A percentile compares a stretch with the other conserved stretches of the same genome.
Evolutionary conservation across 2,329 filamentous ascomycete genomes (phyloP).

Genomic region (Seiridium unicorne): DNA sequence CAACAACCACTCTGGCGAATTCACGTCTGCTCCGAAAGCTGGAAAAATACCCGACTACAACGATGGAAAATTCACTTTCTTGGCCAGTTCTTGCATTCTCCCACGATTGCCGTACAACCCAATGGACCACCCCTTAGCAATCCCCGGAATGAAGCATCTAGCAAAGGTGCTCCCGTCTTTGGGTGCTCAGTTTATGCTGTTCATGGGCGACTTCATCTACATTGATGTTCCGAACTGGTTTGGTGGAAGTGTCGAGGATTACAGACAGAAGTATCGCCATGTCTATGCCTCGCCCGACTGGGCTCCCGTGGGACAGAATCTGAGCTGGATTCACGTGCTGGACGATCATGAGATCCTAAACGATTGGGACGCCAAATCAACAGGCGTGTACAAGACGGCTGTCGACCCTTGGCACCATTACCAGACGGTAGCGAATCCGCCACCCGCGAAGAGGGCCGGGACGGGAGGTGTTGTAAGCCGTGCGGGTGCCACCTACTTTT

Average conservation of each 20-base stretch:
- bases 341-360: slow-evolving; percentile 97
- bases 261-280: slow-evolving; percentile 88
- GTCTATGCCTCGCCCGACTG: slow-evolving; percentile 96
- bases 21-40: slow-evolving; percentile 71
- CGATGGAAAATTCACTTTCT: slow-evolving; percentile 78
- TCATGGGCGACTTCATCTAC: slow-evolving; percentile 86
- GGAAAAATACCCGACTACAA: slow-evolving; percentile 61
- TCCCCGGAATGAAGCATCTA: slow-evolving; percentile 77
- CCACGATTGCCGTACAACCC: slow-evolving; percentile 87
- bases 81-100: slow-evolving; percentile 91
- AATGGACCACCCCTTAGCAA: slow-evolving; percentile 75
- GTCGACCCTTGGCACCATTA: slow-evolving; percentile 86
- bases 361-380: slow-evolving; percentile 83
- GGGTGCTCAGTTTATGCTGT: slow-evolving; percentile 76
- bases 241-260: slow-evolving; percentile 70
- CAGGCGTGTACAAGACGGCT: slow-evolving; percentile 75
- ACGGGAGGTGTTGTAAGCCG: slow-evolving; percentile 31
- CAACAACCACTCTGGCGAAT: slow-evolving; percentile 82
- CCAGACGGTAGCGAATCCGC: slow-evolving; percentile 82
- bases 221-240: slow-evolving; percentile 83
- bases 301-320: slow-evolving; percentile 67
- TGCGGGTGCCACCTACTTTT: slow-evolving; percentile 75
- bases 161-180: slow-evolving; percentile 70
- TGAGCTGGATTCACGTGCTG: slow-evolving; percentile 97
- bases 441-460: slow-evolving; percentile 53